Percentiles rank a stretch among this genome's conserved stretches.
Conservation (phyloP, 176 grass and related monocot genomes). For the Juncus effusus region DNA sequence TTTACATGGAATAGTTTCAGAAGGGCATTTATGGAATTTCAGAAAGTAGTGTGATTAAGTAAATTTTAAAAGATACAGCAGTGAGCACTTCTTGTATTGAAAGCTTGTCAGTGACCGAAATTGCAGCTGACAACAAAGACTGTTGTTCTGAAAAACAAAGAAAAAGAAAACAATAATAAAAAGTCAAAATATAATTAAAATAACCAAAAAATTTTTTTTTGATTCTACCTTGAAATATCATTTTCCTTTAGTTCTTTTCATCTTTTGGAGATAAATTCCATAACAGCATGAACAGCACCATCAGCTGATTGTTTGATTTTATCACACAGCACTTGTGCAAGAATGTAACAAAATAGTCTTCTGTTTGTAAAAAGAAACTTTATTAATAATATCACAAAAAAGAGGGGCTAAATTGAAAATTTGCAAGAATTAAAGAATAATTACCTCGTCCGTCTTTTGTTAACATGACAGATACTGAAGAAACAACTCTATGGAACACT, state of each 20-base stretch:
- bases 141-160: constrained; percentile 55
- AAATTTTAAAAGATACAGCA: constrained; percentile 59
- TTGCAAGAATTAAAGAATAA: neutral
- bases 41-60: neutral
- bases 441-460: constrained; percentile 79
- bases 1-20: too few species aligned
- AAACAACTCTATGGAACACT: constrained; percentile 78
- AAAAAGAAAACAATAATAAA: constrained; percentile 24
- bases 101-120: constrained; percentile 67
- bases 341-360: constrained; percentile 70
- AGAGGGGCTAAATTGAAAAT: constrained; percentile 3
- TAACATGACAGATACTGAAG: constrained; percentile 75
- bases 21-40: too few species aligned
- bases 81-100: constrained; percentile 75
- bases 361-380: constrained; percentile 41
- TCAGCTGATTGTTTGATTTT: constrained; percentile 97
- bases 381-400: constrained; percentile 5
- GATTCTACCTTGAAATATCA: constrained; percentile 66
- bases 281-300: constrained; percentile 90
- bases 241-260: constrained; percentile 84
- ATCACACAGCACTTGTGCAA: constrained; percentile 73
- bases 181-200: constrained; percentile 13
- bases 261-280: constrained; percentile 73
- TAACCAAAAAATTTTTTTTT: neutral
- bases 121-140: constrained; percentile 75